Base-by-base conservation (phyloP, 805 yeast genomes). In the Nakazawaea laoshanensis region DNA sequence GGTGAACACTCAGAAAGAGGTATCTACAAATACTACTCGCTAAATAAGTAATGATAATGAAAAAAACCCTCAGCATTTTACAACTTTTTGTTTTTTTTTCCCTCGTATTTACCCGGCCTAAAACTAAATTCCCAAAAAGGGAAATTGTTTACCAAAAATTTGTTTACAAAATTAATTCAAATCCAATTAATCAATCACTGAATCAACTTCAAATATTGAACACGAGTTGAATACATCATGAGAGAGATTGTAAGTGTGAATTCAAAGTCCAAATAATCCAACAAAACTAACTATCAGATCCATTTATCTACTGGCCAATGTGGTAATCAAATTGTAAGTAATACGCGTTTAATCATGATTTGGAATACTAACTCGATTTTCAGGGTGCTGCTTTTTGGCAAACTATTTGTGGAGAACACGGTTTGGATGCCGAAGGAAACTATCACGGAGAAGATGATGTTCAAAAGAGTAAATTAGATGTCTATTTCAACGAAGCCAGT, bases 221-320 rank as follows among this genome's bases (percentile, higher is more conserved):
- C n/a, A n/a, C n/a, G n/a, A n/a, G n/a, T n/a, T n/a, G n/a, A n/a
- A n/a, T 7, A n/a, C 12, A 27, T 21, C 18, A 33, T 33, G 36
- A 33, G 36, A 33, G 36, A 33, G 23, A 33, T 33, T 33, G 36
- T 33, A 33, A 16, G 36, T 33, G 24, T 14, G 10, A 11, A 27
- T 27, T 17, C 23, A 11, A 7, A 11, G 7, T 24, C n/a, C n/a
- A n/a, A n/a, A n/a, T n/a, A n/a, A n/a, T n/a, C n/a, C n/a, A n/a
- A n/a, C n/a, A n/a, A 19, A 14, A 13, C 27, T 20, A 4, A 10
- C 28, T n/a, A 10, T n/a, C 59, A 79, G 92, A 85, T 88, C 61
- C 96, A 88, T 63, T 74, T 88, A 61, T 88, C 96, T 39, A 81
- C 95, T 38, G 97, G 97, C 62, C 97, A 88, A 69, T 87, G 96